These are phyloP conservation scores for Plasmopara halstedii DNA, from an alignment of 352 stramenopile species.

Conservation along the genomic window DNA sequence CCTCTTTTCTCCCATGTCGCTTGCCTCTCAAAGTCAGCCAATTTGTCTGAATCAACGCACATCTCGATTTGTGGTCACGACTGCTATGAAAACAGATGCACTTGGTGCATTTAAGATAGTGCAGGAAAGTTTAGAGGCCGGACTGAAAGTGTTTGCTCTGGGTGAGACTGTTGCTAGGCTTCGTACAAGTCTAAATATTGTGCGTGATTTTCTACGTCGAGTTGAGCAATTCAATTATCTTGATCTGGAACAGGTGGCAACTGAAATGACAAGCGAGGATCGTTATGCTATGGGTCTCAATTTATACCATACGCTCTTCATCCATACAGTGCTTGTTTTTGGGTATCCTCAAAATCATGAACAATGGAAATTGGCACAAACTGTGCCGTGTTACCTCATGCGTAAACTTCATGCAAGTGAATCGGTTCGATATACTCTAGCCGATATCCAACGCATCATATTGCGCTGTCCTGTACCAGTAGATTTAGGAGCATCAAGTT, in stretches of 20 bases:
- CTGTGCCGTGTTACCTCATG: constrained; percentile 39
- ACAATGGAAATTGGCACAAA: constrained; percentile 74
- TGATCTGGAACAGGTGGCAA: constrained; percentile 16
- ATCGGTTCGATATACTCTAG: constrained; percentile 49
- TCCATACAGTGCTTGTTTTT: constrained; percentile 57
- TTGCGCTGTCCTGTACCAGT: constrained; percentile 46
- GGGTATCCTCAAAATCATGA: constrained; percentile 43
- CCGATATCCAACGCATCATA: constrained; percentile 83
- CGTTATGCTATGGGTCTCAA: constrained; percentile 82
- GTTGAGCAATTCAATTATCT: constrained; percentile 44
- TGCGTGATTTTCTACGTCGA: constrained; percentile 41
- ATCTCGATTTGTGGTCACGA: constrained; percentile 6
- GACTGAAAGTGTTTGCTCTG: constrained; percentile 26
- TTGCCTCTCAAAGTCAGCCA: constrained; percentile 29
- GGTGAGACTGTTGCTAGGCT: constrained; percentile 8
- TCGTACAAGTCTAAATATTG: constrained; percentile 10
- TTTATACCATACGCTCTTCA: constrained; percentile 84
- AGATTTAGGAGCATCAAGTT: constrained; percentile 15
- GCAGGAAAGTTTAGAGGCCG: constrained; percentile 17
- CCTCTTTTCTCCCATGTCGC: constrained; percentile 9
- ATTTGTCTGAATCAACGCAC: constrained; percentile 54
- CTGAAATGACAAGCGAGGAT: constrained; percentile 17
- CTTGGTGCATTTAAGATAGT: constrained; percentile 11
- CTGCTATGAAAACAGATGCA: not conserved
- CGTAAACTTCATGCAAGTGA: not conserved